phyloP scores from a whole-genome alignment of 805 yeast genomes.

The Jamesozyma hellenica region DNA sequence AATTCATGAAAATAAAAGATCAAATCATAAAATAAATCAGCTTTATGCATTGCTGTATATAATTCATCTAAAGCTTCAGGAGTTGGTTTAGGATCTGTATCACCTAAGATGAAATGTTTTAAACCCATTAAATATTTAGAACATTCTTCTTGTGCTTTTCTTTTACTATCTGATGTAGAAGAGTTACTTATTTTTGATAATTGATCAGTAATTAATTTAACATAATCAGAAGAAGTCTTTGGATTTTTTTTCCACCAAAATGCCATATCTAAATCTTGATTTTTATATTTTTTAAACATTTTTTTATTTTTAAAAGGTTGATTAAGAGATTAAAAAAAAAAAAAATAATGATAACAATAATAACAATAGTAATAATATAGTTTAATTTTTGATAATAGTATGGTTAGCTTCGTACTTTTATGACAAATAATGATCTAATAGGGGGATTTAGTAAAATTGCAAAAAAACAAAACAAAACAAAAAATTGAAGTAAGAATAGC shows the following conservation, averaged over 20 bases:
- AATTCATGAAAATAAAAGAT: slow-evolving; percentile 50
- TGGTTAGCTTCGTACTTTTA: too few species aligned
- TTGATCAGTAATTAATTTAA: slow-evolving; percentile 65
- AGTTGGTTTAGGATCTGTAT: slow-evolving; percentile 41
- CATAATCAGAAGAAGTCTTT: slow-evolving; percentile 78
- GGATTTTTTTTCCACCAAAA: slow-evolving; percentile 86
- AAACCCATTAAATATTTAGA: slow-evolving; percentile 54
- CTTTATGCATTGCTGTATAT: slow-evolving; percentile 67
- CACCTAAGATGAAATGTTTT: slow-evolving; percentile 53
- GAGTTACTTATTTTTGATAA: slow-evolving; percentile 47
- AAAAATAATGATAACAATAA: too few species aligned
- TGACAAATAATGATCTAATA: too few species aligned
- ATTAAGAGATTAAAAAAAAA: too few species aligned
- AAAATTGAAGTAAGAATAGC: too few species aligned
- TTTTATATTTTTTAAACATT: slow-evolving; percentile 26
- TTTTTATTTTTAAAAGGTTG: background rate
- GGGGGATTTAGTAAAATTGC: too few species aligned
- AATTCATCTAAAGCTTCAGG: slow-evolving; percentile 67
- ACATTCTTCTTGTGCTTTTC: slow-evolving; percentile 62
- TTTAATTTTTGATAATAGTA: too few species aligned
- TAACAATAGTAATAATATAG: too few species aligned
- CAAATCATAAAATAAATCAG: slow-evolving; percentile 58
- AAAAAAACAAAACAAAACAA: too few species aligned
- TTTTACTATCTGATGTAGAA: slow-evolving; percentile 25
- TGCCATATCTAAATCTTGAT: slow-evolving; percentile 48